These are phyloP conservation scores for Cornus kousa DNA, from an alignment of 148 eudicot species.

Conservation along the genomic window DNA sequence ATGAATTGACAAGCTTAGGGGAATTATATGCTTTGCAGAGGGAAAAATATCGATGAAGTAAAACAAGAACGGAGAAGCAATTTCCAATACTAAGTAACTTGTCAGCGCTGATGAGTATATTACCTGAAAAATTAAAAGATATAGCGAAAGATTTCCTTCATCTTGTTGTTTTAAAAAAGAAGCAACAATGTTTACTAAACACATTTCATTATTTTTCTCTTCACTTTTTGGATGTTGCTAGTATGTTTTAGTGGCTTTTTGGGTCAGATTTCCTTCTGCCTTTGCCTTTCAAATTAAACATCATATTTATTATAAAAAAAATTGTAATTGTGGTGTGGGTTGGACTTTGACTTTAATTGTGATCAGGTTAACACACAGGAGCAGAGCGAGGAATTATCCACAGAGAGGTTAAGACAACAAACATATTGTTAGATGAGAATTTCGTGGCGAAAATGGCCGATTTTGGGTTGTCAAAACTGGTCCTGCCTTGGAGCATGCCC, in stretches of 20 bases:
- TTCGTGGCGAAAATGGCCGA: conserved; percentile 23
- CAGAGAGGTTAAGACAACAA: conserved; percentile 20
- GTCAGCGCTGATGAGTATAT: no score
- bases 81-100: no score
- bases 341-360: background rate
- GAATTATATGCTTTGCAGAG: no score
- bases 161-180: no score
- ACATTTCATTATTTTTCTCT: no score
- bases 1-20: no score
- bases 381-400: conserved; percentile 19
- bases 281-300: background rate
- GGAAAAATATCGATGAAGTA: no score
- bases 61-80: no score
- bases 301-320: background rate
- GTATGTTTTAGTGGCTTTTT: background rate
- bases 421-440: conserved; percentile 19
- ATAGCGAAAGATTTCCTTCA: no score
- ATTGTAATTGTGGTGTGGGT: no score
- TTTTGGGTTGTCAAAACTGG: conserved; percentile 24
- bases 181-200: no score
- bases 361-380: conserved; percentile 60
- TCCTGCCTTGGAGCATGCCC: conserved; percentile 21
- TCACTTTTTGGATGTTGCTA: background rate
- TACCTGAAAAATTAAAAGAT: no score
- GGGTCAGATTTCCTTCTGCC: background rate